phyloP scores from a whole-genome alignment of 2,329 filamentous ascomycete species.

The Chaetomium sp. region DNA sequence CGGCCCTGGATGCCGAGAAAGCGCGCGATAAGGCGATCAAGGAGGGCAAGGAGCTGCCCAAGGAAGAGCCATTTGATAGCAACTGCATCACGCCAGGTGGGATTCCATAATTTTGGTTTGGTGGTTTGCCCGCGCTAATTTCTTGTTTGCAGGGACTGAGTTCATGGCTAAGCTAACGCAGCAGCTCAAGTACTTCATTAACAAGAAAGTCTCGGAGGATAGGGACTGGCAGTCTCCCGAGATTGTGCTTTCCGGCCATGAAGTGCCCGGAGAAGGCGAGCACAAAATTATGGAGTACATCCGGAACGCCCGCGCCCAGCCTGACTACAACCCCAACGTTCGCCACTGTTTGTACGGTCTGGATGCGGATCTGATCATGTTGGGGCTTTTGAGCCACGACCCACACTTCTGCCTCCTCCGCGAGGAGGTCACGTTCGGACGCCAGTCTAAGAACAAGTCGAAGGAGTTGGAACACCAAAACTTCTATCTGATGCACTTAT shows the following conservation, averaged over 20 bases:
- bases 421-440: conserved; percentile 96
- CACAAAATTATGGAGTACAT: conserved; percentile 99
- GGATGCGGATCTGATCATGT: conserved; percentile 97
- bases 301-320: conserved; percentile 91
- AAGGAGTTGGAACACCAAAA: conserved; percentile 98
- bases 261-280: conserved; percentile 95
- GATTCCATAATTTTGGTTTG: not conserved
- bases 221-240: conserved; percentile 96
- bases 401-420: conserved; percentile 95
- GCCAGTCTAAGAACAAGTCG: conserved; percentile 77
- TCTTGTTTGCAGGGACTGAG: conserved; percentile 53
- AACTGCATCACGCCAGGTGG: conserved; percentile 93
- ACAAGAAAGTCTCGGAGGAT: conserved; percentile 97
- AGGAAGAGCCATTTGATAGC: conserved; percentile 94
- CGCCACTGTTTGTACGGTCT: conserved; percentile 96
- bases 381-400: conserved; percentile 93
- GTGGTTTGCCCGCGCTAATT: conserved; percentile 3
- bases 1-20: conserved; percentile 81
- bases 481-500: conserved; percentile 94
- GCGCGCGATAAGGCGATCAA: conserved; percentile 86
- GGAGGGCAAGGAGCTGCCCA: conserved; percentile 87
- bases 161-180: conserved; percentile 96
- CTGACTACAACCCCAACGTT: conserved; percentile 84
- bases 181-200: conserved; percentile 97
- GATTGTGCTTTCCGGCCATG: conserved; percentile 92